Evolutionary conservation across 2,329 filamentous ascomycete genomes (phyloP).

Genomic region (Aquanectria penicillioides): DNA sequence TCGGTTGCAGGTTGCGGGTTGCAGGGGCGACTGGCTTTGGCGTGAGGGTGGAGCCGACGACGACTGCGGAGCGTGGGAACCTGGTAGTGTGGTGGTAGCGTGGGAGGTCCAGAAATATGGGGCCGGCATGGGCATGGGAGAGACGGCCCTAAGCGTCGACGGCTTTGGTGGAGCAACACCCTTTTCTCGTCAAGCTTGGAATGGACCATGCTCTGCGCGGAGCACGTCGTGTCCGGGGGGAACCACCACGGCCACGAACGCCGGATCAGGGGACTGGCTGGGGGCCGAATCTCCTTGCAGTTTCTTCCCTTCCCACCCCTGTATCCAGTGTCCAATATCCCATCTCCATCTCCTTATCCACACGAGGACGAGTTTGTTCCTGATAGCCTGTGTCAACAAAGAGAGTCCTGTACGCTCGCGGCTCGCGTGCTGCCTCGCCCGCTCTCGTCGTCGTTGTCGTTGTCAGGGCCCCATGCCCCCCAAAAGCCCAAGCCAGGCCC

Average conservation of each 20-base stretch:
- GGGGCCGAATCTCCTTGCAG: not conserved
- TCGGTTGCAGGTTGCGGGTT: constrained; percentile 25
- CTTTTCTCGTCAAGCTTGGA: constrained; percentile 6
- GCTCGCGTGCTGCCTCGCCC: too few species aligned
- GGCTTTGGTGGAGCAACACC: constrained; percentile 11
- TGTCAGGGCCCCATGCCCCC: not conserved
- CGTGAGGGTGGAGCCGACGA: constrained; percentile 32
- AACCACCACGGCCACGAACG: not conserved
- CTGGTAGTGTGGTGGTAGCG: constrained; percentile 12
- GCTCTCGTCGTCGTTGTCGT: too few species aligned
- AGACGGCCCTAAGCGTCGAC: constrained; percentile 15
- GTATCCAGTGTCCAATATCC: not conserved
- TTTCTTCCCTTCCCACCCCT: not conserved
- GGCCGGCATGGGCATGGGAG: constrained; percentile 3
- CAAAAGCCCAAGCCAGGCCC: not conserved
- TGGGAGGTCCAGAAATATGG: constrained; percentile 6
- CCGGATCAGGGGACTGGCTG: not conserved
- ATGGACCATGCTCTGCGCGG: constrained; percentile 6
- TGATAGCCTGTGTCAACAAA: too few species aligned
- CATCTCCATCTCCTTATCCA: not conserved
- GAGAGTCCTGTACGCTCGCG: too few species aligned
- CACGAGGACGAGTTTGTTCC: too few species aligned
- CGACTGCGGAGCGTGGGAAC: constrained; percentile 16
- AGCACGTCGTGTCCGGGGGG: too few species aligned
- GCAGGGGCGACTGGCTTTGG: constrained; percentile 28